Conservation (phyloP, 2,329 filamentous ascomycete genomes). For the Coniochaeta sp. region DNA sequence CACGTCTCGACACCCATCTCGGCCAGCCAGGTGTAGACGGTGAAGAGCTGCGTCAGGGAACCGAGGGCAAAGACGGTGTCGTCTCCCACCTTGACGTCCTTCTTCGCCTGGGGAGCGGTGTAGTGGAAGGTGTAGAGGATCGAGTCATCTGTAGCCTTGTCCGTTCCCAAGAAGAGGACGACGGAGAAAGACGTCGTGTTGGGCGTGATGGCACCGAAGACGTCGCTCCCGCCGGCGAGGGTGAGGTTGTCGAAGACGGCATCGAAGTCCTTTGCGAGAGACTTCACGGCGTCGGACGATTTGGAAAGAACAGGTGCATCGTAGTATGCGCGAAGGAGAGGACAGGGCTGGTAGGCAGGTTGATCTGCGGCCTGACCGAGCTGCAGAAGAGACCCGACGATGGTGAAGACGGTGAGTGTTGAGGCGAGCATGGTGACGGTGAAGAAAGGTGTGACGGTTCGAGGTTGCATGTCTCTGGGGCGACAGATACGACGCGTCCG, state of each 20-base stretch:
- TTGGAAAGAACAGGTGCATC: constrained; percentile 9
- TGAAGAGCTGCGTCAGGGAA: constrained; percentile 23
- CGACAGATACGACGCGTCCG: neutral
- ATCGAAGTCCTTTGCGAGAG: constrained; percentile 12
- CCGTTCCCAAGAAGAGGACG: constrained; percentile 14
- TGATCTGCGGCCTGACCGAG: neutral
- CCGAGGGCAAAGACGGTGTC: constrained; percentile 21
- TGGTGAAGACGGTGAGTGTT: neutral
- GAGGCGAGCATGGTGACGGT: neutral
- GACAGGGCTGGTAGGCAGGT: constrained; percentile 12
- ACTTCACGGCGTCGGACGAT: constrained; percentile 6
- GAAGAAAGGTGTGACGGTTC: neutral
- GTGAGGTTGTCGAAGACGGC: constrained; percentile 14
- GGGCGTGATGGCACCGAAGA: constrained; percentile 16
- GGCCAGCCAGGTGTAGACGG: constrained; percentile 24
- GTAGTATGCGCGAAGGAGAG: constrained; percentile 12
- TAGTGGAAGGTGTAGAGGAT: constrained; percentile 17
- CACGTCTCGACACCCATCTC: constrained; percentile 19
- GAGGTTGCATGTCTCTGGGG: neutral
- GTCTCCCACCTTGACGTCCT: constrained; percentile 11
- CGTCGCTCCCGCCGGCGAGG: constrained; percentile 10
- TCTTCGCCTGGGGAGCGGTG: constrained; percentile 9
- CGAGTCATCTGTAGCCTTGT: constrained; percentile 4
- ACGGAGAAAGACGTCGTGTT: constrained; percentile 21
- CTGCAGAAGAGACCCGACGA: neutral